A percentile compares a stretch with the other conserved stretches of the same genome.
phyloP scores from a whole-genome alignment of 2,329 filamentous ascomycete genomes.

The Onygena corvina region DNA sequence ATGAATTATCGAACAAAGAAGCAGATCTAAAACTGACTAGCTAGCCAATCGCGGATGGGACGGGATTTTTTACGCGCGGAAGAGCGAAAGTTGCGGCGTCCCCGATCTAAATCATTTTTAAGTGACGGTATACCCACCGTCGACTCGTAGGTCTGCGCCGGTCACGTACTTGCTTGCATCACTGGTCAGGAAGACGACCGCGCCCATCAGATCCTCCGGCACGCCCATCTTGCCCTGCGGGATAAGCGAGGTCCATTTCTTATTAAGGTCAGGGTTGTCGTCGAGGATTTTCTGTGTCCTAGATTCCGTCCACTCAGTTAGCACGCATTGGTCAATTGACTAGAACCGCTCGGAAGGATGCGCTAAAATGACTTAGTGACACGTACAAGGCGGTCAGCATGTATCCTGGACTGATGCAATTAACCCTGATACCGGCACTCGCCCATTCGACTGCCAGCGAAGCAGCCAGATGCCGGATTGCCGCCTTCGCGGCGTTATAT shows the following conservation, averaged over 20 bases:
- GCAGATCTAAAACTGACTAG: conserved; percentile 3
- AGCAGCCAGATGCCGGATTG: conserved; percentile 73
- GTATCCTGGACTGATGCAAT: conserved; percentile 90
- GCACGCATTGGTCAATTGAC: no score
- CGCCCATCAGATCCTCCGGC: conserved; percentile 85
- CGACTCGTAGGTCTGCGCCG: conserved; percentile 66
- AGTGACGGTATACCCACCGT: conserved; percentile 79
- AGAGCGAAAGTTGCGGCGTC: neutral
- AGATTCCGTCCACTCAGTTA: conserved; percentile 12
- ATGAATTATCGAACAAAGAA: neutral
- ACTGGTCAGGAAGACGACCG: conserved; percentile 73
- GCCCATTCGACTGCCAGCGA: conserved; percentile 94
- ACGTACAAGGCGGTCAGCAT: conserved; percentile 88
- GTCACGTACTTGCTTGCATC: conserved; percentile 66
- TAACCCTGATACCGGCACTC: conserved; percentile 73
- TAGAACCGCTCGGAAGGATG: no score
- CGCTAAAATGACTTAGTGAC: conserved; percentile 15
- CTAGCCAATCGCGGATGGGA: conserved; percentile 1
- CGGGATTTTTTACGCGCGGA: neutral
- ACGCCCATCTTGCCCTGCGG: conserved; percentile 88
- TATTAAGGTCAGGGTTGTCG: conserved; percentile 78
- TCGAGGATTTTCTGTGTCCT: conserved; percentile 90
- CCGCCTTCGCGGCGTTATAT: conserved; percentile 89
- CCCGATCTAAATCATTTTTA: conserved; percentile 34
- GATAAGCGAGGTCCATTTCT: conserved; percentile 84